Base-by-base conservation (phyloP, 1,284 basidiomycete species). In the Moniliella sp. region DNA sequence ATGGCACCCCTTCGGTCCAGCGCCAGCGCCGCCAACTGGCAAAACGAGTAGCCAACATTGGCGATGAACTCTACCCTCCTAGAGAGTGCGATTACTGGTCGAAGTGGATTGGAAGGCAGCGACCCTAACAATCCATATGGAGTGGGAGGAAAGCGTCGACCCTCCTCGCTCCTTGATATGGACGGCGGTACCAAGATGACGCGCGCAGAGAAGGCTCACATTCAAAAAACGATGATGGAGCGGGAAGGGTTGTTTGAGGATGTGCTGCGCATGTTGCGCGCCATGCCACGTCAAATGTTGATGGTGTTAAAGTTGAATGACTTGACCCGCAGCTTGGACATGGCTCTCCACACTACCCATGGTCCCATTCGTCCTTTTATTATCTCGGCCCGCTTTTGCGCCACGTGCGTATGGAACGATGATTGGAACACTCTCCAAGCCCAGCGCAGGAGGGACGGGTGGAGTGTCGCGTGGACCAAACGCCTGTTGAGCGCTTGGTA, bases 331-430 rank as follows among this genome's bases (percentile, higher is more conserved):
- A 52, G 83, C 69, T 58, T 70, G 7, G 69, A 70, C 40, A 50
- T 58, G n/a, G 62, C 65, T 30, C 47, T 71, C 25, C 61, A 66
- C 15, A 70, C 69, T 0, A 70, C 69, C 0, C 69, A 70, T 43
- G 65, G 65, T 4, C 55, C 50, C 3, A 50, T 57, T 1, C 46
- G 61, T 14, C 48, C 50, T n/a, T 97, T 93, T 61, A 61, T 94
- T 25, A 78, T 94, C 39, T 77, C 79, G 4, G 84, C 84, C 0
- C 77, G 81, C 48, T 91, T 81, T 61, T 94, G 88, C 60, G 70
- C 75, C 29, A 67, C 66, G 13, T 74, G 83, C 23, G 77, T 84
- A 2, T 91, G 82, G 75, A 66, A 71, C 45, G 76, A 79, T 50
- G 81, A 88, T 37, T 32, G 56, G 18, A 34, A 43, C 10, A 67